phyloP scores from a whole-genome alignment of 2,329 filamentous ascomycete species.

The Rugonectria rugulosa region DNA sequence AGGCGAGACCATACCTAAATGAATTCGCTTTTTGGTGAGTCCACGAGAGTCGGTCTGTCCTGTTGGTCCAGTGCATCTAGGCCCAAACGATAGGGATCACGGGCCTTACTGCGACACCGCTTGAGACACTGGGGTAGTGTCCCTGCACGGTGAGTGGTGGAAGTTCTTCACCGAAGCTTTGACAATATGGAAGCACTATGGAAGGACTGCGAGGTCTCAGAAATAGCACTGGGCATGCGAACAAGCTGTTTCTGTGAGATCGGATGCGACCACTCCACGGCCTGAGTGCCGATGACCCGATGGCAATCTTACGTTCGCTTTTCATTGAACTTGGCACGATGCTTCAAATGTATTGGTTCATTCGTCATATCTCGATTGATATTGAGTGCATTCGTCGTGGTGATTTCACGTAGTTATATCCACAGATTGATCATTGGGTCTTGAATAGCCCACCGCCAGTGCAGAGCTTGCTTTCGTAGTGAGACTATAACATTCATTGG shows the following conservation, averaged over 20 bases:
- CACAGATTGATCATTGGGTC: no score
- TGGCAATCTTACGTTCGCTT: no score
- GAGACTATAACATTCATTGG: no score
- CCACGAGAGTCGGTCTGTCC: background rate
- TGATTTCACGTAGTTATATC: no score
- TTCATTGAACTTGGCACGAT: no score
- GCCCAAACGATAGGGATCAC: background rate
- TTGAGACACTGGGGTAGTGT: background rate
- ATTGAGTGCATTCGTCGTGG: no score
- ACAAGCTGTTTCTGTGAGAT: no score
- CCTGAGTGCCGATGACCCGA: background rate
- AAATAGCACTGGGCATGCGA: background rate
- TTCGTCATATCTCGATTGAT: no score
- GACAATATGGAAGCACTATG: background rate
- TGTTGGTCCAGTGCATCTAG: background rate
- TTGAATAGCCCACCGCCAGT: no score
- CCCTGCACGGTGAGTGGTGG: background rate
- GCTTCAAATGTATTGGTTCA: no score
- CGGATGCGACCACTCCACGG: background rate
- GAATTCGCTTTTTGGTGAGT: background rate
- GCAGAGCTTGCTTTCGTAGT: no score
- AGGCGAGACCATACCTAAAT: background rate
- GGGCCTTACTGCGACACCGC: background rate
- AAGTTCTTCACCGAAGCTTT: background rate
- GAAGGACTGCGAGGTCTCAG: background rate